Evolutionary conservation across 2,329 filamentous ascomycete genomes (phyloP), one percentile per base, ranked within the genome.

Genomic region (Trichoderma sp.): DNA sequence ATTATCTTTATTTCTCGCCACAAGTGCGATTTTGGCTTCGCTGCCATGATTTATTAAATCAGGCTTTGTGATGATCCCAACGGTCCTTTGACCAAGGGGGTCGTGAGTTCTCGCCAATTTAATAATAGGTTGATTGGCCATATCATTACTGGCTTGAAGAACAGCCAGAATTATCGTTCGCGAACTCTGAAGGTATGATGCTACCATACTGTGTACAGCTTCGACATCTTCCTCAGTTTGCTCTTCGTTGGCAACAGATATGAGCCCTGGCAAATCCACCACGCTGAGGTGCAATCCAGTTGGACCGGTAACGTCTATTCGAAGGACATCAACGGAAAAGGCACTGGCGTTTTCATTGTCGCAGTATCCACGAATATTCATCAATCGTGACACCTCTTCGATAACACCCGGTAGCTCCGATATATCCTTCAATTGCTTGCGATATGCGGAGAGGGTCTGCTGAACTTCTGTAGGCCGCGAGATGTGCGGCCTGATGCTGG

Each of bases 111-210:
- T 71, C 21, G 56, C 56, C 24, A 71, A 18, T 4, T 24, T 33
- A 14, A 71, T 71, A 6, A 71, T 71, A 1, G 68, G 3, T 5
- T 72, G 69, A n/a, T 64, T 72, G 0, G 69, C 59, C 35, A 64
- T 64, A 1, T 72, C 69, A 3, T 72, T 72, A 1, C 59, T 27
- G 12, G 69, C 69, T 3, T 72, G 69, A 0, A 72, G 3, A 3
- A 72, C 69, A 0, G 69, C 69, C 8, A 72, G n/a, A 14, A 72
- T 72, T n/a, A 72, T 72, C 1, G 69, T 72, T 53, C 69, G 38
- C 7, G 69, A 35, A 31, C 29, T 72, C 6, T 64, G 12, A 3
- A 72, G 38, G 16, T 72, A 72, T 3, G 56, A 33, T 5, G 18
- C n/a, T 3, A 64, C 59, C 59, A 64, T 35, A 2, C 0, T 5